These are phyloP conservation scores for Paraphaeosphaeria minitans DNA, from an alignment of 2,329 filamentous ascomycete genomes.

Conservation along the genomic window DNA sequence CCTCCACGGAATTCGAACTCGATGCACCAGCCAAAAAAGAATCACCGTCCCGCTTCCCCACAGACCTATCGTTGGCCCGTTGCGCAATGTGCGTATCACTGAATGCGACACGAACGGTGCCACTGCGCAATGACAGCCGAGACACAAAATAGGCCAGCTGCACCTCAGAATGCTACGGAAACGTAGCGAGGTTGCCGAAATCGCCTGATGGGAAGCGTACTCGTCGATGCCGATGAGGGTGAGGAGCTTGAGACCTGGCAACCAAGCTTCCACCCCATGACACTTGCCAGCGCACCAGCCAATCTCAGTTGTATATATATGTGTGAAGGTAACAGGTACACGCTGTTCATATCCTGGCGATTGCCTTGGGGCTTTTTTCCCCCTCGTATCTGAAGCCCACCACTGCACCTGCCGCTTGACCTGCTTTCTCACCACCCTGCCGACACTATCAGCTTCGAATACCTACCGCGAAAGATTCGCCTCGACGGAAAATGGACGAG, in stretches of 20 bases:
- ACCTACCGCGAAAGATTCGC: not conserved
- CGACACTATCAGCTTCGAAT: not conserved
- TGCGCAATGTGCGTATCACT: not conserved
- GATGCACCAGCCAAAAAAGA: not conserved
- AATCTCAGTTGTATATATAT: not conserved
- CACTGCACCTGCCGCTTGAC: not conserved
- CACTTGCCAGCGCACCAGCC: not conserved
- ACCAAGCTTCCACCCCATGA: not conserved
- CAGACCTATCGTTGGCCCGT: no score
- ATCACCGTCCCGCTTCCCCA: no score
- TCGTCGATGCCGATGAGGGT: not conserved
- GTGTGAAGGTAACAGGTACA: not conserved
- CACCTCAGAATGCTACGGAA: not conserved
- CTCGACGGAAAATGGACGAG: not conserved
- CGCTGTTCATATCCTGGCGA: not conserved
- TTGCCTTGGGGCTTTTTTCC: not conserved
- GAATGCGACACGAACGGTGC: slow-evolving; percentile 2
- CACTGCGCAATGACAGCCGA: not conserved
- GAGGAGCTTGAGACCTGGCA: not conserved
- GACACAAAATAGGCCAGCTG: not conserved
- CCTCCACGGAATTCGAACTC: not conserved
- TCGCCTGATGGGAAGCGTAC: not conserved
- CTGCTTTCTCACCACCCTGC: not conserved
- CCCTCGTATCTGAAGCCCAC: not conserved
- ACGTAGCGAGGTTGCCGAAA: not conserved